A percentile compares a stretch with the other conserved stretches of the same genome.
These are phyloP conservation scores for Francoa sonchifolia DNA, from an alignment of 441 rosid species.

Conservation along the genomic window DNA sequence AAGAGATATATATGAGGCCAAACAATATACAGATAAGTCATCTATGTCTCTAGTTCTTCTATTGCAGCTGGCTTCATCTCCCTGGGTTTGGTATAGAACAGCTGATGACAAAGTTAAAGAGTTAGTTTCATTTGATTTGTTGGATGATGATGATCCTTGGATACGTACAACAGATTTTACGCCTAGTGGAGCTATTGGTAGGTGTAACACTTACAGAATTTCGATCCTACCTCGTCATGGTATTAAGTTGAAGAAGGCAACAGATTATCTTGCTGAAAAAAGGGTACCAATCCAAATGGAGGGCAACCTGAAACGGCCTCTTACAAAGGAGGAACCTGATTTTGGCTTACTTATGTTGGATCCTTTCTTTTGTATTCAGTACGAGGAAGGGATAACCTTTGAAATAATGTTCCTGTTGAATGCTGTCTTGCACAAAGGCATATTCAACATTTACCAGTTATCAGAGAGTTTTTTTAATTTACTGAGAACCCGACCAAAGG, in stretches of 20 bases:
- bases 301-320: constrained; percentile 21
- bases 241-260: constrained; percentile 35
- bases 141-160: constrained; percentile 98
- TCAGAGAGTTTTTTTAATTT: constrained; percentile 50
- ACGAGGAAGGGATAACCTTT: constrained; percentile 42
- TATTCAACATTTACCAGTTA: constrained; percentile 60
- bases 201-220: constrained; percentile 54
- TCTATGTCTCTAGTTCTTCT: constrained; percentile 27
- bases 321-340: constrained; percentile 46
- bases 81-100: constrained; percentile 71
- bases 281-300: constrained; percentile 34
- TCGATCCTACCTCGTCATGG: constrained; percentile 57
- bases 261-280: constrained; percentile 33
- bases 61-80: constrained; percentile 64
- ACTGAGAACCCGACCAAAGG: constrained; percentile 42
- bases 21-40: constrained; percentile 30
- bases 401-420: constrained; percentile 66
- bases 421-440: constrained; percentile 62
- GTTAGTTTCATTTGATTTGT: constrained; percentile 40
- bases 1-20: constrained; percentile 49
- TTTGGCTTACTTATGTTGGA: constrained; percentile 43
- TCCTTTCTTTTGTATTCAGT: constrained; percentile 48
- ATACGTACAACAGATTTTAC: constrained; percentile 86
- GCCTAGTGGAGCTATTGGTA: constrained; percentile 60
- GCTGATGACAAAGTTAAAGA: constrained; percentile 65